Conservation (phyloP, 1,284 basidiomycete species). For the Termitomyces sp. region DNA sequence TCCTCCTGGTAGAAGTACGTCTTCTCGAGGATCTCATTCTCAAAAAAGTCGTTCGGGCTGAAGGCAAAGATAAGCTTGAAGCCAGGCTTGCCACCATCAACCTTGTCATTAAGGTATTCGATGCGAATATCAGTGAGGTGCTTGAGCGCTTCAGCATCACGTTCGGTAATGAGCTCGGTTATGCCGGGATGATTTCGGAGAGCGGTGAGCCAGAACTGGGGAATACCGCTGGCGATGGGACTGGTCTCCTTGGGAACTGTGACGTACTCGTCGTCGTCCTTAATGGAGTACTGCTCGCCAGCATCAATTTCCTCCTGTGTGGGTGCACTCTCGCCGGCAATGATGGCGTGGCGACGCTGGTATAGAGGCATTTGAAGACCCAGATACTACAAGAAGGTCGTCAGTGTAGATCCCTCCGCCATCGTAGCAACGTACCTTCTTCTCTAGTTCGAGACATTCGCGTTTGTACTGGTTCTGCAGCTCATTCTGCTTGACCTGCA, state of each 20-base stretch:
- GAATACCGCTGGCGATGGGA: constrained; percentile 58
- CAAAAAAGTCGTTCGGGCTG: constrained; percentile 82
- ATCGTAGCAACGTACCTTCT: constrained; percentile 64
- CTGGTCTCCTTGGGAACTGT: constrained; percentile 46
- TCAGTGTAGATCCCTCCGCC: constrained; percentile 6
- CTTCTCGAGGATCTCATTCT: constrained; percentile 83
- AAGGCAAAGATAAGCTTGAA: constrained; percentile 92
- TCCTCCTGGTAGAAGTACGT: constrained; percentile 95
- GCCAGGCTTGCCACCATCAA: constrained; percentile 67
- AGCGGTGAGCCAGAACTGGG: constrained; percentile 97
- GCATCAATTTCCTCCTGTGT: constrained; percentile 81
- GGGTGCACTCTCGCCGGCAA: constrained; percentile 73
- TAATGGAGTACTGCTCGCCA: constrained; percentile 65
- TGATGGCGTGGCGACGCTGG: constrained; percentile 81
- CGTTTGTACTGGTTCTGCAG: constrained; percentile 95
- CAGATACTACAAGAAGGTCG: constrained; percentile 59
- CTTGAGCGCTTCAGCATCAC: constrained; percentile 74
- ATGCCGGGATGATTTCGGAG: constrained; percentile 89
- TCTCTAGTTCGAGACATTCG: constrained; percentile 95
- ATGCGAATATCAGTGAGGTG: constrained; percentile 57
- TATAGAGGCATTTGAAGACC: constrained; percentile 83
- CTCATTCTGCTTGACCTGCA: constrained; percentile 91
- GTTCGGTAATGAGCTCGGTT: constrained; percentile 88
- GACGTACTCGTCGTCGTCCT: constrained; percentile 64
- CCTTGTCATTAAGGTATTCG: constrained; percentile 50